Conservation (phyloP, 306 rosid genomes). For the Prunus persica region Prunus_persica_NCBIv2 NC_034015.1:293501-294000, state of each 20-base stretch:
- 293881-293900: slow-evolving; percentile 18
- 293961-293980: slow-evolving; percentile 85
- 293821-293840: slow-evolving; percentile 89
- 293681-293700: not conserved
- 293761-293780: slow-evolving; percentile 27
- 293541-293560: slow-evolving; percentile 96
- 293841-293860: slow-evolving; percentile 95
- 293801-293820: slow-evolving; percentile 96
- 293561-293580: slow-evolving; percentile 95
- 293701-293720: not conserved
- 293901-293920: slow-evolving; percentile 30
- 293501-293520: slow-evolving; percentile 18
- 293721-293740: not conserved
- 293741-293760: slow-evolving; percentile 3
- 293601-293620: slow-evolving; percentile 81
- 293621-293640: slow-evolving; percentile 46
- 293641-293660: not conserved
- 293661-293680: not conserved
- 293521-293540: slow-evolving; percentile 87
- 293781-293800: slow-evolving; percentile 90
- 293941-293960: slow-evolving; percentile 81
- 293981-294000: slow-evolving; percentile 90
- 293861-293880: slow-evolving; percentile 18
- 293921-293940: slow-evolving; percentile 56
- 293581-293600: slow-evolving; percentile 88